Percentiles rank a stretch among this genome's conserved stretches.
Evolutionary conservation across 805 yeast genomes (phyloP).

Genomic region (Candida koratica): DNA sequence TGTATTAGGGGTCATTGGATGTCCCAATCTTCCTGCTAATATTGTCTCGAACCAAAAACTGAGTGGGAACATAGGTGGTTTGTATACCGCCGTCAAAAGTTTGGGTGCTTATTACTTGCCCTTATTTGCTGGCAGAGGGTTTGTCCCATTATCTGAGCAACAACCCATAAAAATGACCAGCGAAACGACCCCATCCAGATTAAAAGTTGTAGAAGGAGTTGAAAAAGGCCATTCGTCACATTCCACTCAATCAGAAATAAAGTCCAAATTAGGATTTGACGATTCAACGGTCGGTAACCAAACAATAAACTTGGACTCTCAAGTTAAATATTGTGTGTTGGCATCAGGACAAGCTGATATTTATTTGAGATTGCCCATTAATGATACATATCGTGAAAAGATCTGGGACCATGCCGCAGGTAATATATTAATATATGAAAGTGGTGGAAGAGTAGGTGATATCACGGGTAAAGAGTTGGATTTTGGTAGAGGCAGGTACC

Average conservation of each 20-base stretch:
- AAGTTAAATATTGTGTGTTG: slow-evolving; percentile 90
- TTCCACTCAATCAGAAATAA: slow-evolving; percentile 75
- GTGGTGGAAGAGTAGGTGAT: slow-evolving; percentile 90
- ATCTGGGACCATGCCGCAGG: slow-evolving; percentile 99
- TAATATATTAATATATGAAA: slow-evolving; percentile 75
- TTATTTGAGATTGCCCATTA: slow-evolving; percentile 82
- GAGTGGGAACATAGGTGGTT: slow-evolving; percentile 55
- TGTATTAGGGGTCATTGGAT: slow-evolving; percentile 89
- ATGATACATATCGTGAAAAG: slow-evolving; percentile 76
- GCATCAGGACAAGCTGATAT: slow-evolving; percentile 91
- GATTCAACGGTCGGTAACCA: slow-evolving; percentile 52
- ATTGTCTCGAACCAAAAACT: slow-evolving; percentile 33
- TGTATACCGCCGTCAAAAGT: slow-evolving; percentile 66
- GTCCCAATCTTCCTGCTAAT: slow-evolving; percentile 78
- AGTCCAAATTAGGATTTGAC: slow-evolving; percentile 46
- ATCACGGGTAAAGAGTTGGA: slow-evolving; percentile 69
- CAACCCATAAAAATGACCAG: slow-evolving; percentile 50
- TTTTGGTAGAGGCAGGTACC: slow-evolving; percentile 81
- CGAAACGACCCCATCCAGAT: slow-evolving; percentile 41
- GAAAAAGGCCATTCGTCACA: slow-evolving; percentile 95
- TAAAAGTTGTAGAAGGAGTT: slow-evolving; percentile 85
- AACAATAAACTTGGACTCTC: slow-evolving; percentile 85
- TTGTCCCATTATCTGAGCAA: slow-evolving; percentile 31
- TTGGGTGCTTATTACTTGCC: slow-evolving; percentile 60
- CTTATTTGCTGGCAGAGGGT: slow-evolving; percentile 33